Evolutionary conservation across 2,329 filamentous ascomycete species (phyloP), one percentile per base, ranked within the genome.

Genomic region (Aspergillus hortae): DNA sequence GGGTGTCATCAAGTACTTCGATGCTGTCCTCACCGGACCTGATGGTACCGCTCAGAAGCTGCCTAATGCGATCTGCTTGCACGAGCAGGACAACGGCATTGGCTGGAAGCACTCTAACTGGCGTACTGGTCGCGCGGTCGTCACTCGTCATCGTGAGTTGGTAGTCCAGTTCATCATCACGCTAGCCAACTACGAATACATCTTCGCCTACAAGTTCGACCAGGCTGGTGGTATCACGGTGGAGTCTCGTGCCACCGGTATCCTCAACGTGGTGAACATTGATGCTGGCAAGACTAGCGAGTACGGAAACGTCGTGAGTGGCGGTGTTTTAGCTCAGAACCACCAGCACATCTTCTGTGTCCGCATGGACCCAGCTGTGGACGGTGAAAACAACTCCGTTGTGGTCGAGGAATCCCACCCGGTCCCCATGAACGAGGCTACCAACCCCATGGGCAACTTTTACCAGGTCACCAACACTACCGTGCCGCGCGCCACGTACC

Each of bases 291-390:
- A 85, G 54, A 73, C 77, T 19, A 83, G 86, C 15, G 81, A 83
- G 1, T 86, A 83, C 68, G 85, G 85, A 21, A 88, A 83, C 1
- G 77, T 86, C 11, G 82, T 88, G 11, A 82, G 85, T 56, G 83
- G 83, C 0, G 85, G 85, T 36, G 84, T 86, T 7, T 76, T 89
- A 1, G 86, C 84, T 1, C 75, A 79, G 1, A 82, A 88, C 66
- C 88, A 90, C 64, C 87, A 90, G 65, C 88, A 90, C 68, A 87
- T 90, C 60, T 89, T 91, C 71, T 83, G 79, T 36, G 75, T 85
- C 0, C 80, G 83, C n/a, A 77, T 85, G 4, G 83, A 85, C 59
- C 82, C 82, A 11, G 80, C 80, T 55, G 70, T 84, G 32, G 82
- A 81, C 42, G 82, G 82, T 0, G 70, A 74, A 35, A 67, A 72